Evolutionary conservation across 495 filamentous ascomycete species (phyloP), one percentile per base, ranked within the genome.

Genomic region (Lophium mytilinum): DNA sequence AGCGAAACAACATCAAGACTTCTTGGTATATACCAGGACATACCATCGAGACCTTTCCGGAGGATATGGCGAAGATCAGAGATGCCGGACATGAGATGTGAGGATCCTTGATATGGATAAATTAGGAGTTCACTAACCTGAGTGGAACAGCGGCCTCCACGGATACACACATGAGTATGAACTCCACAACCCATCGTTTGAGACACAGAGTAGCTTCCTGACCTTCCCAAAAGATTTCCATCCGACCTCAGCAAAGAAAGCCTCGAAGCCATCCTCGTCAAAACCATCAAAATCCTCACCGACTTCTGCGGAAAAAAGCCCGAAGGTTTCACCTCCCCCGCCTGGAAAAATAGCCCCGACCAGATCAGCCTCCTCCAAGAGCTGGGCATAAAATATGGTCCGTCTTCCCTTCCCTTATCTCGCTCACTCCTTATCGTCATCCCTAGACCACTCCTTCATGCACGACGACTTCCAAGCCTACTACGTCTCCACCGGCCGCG

Each of bases 391-490:
- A 19, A 40, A n/a, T 48, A 50, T 35, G 5, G 6, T 24, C 40
- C 9, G 14, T 4, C 11, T 41, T 9, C 4, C 8, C 39, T 41
- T 41, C 17, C 39, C 11, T 8, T 12, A 2, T 17, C 39, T n/a
- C 39, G 9, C 39, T 41, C 11, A 41, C 17, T 12, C 39, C 19
- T 53, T 54, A 52, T 6, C 30, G 50, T 12, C 55, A 62, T 36
- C n/a, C n/a, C 70, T 75, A 55, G 75, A 76, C 39, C 73, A 75
- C 52, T 73, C 69, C 2, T 72, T 80, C 55, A 77, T 71, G 49
- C 75, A 77, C 37, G 72, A 77, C 40, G 77, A 80, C 56, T 77
- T 66, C 2, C 71, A 78, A 57, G 65, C 71, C 34, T 78, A 78
- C 61, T 78, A 71, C 57, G 55, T 76, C 0, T 69, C 69, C 1